Conservation (phyloP, 805 yeast species). For the Kluyveromyces lactis region DNA sequence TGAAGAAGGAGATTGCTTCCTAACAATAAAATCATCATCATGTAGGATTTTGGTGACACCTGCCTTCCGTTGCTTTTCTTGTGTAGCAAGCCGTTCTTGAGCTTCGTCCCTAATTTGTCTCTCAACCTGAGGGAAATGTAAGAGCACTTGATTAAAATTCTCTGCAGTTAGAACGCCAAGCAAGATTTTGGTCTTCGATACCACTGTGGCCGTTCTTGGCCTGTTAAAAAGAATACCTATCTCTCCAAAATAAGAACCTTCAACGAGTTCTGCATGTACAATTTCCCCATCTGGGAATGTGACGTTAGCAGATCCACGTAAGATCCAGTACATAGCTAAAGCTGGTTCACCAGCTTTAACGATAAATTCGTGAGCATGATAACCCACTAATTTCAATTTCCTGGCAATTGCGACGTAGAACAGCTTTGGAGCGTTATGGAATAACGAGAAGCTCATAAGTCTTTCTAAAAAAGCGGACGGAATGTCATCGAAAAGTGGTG, state of each 20-base stretch:
- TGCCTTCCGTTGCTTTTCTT: conserved; percentile 48
- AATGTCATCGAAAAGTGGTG: conserved; percentile 10
- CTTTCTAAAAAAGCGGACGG: conserved; percentile 51
- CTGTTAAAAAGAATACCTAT: conserved; percentile 69
- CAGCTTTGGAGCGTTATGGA: conserved; percentile 56
- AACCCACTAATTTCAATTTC: conserved; percentile 49
- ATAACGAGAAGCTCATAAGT: conserved; percentile 53
- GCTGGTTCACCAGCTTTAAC: conserved; percentile 67
- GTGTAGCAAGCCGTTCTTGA: conserved; percentile 66
- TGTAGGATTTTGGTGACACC: conserved; percentile 27
- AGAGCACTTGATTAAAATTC: conserved; percentile 48
- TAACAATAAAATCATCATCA: background rate
- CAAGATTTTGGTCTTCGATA: conserved; percentile 58
- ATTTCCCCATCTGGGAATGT: conserved; percentile 73
- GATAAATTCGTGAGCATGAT: conserved; percentile 60
- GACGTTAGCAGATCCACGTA: conserved; percentile 69
- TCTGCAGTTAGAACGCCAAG: conserved; percentile 63
- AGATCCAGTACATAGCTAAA: conserved; percentile 71
- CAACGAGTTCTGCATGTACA: conserved; percentile 56
- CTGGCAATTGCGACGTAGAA: conserved; percentile 54
- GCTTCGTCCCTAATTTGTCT: conserved; percentile 69
- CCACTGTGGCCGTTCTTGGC: conserved; percentile 73
- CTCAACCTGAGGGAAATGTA: conserved; percentile 57
- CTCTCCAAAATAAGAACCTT: conserved; percentile 72
- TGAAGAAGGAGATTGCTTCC: background rate